Evolutionary conservation across 2,329 filamentous ascomycete genomes (phyloP).

Genomic region (Exserohilum turcica): DNA sequence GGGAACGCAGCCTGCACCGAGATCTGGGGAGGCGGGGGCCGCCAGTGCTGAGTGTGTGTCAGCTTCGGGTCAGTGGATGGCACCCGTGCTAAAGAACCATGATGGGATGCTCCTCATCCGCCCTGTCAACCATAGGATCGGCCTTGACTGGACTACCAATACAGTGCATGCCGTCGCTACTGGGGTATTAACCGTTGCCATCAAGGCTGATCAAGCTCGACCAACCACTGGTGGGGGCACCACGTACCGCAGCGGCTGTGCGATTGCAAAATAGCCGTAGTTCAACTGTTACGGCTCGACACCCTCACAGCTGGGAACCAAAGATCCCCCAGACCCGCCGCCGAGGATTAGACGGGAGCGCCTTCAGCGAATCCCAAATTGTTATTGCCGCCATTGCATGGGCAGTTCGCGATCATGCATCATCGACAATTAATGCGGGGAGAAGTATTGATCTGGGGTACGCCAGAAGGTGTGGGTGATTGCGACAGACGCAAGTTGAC

Average conservation of each 20-base stretch:
- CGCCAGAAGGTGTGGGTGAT: slow-evolving; percentile 8
- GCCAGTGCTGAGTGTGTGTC: slow-evolving; percentile 2
- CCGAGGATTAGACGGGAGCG: slow-evolving; percentile 10
- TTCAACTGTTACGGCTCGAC: slow-evolving; percentile 10
- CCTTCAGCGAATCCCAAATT: slow-evolving; percentile 10
- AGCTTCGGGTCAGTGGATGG: slow-evolving; percentile 21
- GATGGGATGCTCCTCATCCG: slow-evolving; percentile 1
- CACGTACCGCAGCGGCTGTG: slow-evolving; percentile 19
- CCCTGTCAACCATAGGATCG: slow-evolving; percentile 16
- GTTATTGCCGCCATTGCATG: slow-evolving; percentile 14
- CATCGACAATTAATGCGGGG: slow-evolving; percentile 21
- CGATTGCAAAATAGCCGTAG: slow-evolving; percentile 14
- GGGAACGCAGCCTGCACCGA: slow-evolving; percentile 8
- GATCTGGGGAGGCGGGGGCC: slow-evolving; percentile 6
- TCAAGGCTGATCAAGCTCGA: slow-evolving; percentile 13
- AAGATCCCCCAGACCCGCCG: slow-evolving; percentile 7
- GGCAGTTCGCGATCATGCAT: slow-evolving; percentile 27
- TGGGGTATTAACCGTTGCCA: slow-evolving; percentile 11
- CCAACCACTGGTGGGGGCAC: slow-evolving; percentile 1
- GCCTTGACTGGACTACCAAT: slow-evolving; percentile 2
- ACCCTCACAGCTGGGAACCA: slow-evolving; percentile 18
- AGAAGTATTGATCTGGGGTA: slow-evolving; percentile 15
- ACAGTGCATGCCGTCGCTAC: slow-evolving; percentile 6
- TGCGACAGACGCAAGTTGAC: slow-evolving; percentile 10
- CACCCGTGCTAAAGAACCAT: slow-evolving; percentile 8